Evolutionary conservation across 371 early-diverging fungal species (phyloP).

Genomic region (Dichotomocladium elegans): DNA sequence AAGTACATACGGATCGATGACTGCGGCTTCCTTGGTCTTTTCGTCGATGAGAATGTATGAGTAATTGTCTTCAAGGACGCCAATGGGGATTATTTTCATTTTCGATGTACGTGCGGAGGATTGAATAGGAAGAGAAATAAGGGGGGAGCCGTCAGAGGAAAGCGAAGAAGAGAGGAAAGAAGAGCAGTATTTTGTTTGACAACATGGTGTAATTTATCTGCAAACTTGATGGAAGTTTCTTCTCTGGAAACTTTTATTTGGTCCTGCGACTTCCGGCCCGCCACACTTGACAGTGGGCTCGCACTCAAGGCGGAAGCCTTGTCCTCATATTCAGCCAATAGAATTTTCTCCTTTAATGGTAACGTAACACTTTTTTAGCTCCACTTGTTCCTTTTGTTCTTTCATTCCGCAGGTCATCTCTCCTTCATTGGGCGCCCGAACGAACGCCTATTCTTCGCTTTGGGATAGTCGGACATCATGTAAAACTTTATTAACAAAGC

Average conservation of each 20-base stretch:
- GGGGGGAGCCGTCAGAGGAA: neutral
- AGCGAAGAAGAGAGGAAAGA: slow-evolving; percentile 1
- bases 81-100: slow-evolving; percentile 28
- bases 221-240: slow-evolving; percentile 10
- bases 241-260: slow-evolving; percentile 4
- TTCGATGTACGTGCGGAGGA: neutral
- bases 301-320: neutral
- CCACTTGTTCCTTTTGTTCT: neutral
- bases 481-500: neutral
- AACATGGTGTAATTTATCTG: no score
- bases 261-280: slow-evolving; percentile 1
- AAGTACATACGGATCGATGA: slow-evolving; percentile 48
- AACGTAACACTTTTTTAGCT: neutral
- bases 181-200: neutral
- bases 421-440: no score
- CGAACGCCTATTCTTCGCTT: neutral
- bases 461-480: no score
- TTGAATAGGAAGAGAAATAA: neutral
- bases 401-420: neutral
- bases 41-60: slow-evolving; percentile 77
- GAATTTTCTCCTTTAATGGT: neutral
- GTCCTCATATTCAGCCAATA: neutral
- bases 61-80: slow-evolving; percentile 42
- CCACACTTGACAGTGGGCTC: no score
- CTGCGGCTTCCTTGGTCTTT: slow-evolving; percentile 54